These are phyloP conservation scores for Exophiala sp. DNA, from an alignment of 2,329 filamentous ascomycete genomes.

Conservation along the genomic window DNA sequence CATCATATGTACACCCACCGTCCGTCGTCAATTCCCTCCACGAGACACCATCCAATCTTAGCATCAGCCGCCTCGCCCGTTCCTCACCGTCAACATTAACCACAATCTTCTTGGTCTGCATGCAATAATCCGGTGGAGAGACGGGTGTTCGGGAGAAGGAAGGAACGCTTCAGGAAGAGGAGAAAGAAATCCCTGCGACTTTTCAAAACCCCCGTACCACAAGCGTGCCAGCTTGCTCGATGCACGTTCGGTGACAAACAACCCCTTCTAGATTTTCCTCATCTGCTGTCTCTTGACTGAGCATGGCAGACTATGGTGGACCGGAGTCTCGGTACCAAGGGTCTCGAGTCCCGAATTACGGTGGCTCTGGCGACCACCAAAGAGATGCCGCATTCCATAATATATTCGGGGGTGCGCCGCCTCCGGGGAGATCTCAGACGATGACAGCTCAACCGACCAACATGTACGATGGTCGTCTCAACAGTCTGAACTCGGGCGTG, in stretches of 20 bases:
- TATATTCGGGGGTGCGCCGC: slow-evolving; percentile 86
- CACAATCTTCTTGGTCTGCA: slow-evolving; percentile 1
- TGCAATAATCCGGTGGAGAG: slow-evolving; percentile 1
- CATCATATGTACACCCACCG: slow-evolving; percentile 13
- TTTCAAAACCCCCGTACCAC: not conserved
- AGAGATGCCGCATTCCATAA: slow-evolving; percentile 94
- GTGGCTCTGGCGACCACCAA: slow-evolving; percentile 57
- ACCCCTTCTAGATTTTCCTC: slow-evolving; percentile 4
- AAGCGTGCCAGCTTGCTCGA: slow-evolving; percentile 7
- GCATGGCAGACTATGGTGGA: slow-evolving; percentile 62
- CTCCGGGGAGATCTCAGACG: slow-evolving; percentile 85
- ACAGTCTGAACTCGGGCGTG: slow-evolving; percentile 64
- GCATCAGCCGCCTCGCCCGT: slow-evolving; percentile 5
- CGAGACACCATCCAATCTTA: slow-evolving; percentile 13
- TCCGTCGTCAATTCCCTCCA: slow-evolving; percentile 3
- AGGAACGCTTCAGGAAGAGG: not conserved
- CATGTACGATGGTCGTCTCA: slow-evolving; percentile 65
- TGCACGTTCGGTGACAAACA: slow-evolving; percentile 16
- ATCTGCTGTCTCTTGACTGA: slow-evolving; percentile 30
- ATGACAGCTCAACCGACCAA: slow-evolving; percentile 78
- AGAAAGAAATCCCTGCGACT: slow-evolving; percentile 7
- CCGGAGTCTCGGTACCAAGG: slow-evolving; percentile 59
- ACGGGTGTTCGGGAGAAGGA: not conserved
- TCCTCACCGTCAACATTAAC: not conserved
- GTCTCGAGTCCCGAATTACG: slow-evolving; percentile 49